Evolutionary conservation across 306 rosid species (phyloP).

Genomic region (Medicago ruthenica): DNA sequence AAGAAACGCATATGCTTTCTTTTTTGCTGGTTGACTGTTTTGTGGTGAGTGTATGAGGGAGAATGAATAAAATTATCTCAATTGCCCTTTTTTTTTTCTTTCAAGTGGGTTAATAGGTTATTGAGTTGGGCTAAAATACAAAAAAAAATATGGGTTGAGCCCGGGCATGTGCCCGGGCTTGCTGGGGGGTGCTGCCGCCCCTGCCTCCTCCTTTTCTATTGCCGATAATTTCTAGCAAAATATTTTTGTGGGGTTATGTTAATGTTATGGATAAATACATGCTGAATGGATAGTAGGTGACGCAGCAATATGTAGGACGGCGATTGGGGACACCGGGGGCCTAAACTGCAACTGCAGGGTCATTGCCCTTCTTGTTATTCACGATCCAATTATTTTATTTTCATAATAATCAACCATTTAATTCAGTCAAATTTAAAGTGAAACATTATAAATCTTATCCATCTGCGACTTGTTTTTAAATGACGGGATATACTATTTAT

Average conservation of each 20-base stretch:
- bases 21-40: too few relatives aligned
- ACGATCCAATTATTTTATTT: background rate
- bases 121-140: too few relatives aligned
- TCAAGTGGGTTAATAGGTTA: too few relatives aligned
- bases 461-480: slow-evolving; percentile 14
- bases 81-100: too few relatives aligned
- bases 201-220: background rate
- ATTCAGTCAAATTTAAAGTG: background rate
- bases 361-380: slow-evolving; percentile 35
- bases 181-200: too few relatives aligned
- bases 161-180: too few relatives aligned
- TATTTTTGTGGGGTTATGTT: background rate
- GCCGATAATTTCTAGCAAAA: background rate
- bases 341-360: background rate
- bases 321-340: slow-evolving; percentile 17
- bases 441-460: background rate
- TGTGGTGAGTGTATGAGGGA: too few relatives aligned
- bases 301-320: slow-evolving; percentile 46
- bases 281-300: slow-evolving; percentile 60
- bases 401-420: background rate
- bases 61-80: too few relatives aligned
- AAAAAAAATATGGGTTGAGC: too few relatives aligned
- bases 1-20: too few relatives aligned
- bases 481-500: background rate
- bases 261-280: background rate